Conservation (phyloP, 495 filamentous ascomycete species). For the Aspergillus biplanus region DNA sequence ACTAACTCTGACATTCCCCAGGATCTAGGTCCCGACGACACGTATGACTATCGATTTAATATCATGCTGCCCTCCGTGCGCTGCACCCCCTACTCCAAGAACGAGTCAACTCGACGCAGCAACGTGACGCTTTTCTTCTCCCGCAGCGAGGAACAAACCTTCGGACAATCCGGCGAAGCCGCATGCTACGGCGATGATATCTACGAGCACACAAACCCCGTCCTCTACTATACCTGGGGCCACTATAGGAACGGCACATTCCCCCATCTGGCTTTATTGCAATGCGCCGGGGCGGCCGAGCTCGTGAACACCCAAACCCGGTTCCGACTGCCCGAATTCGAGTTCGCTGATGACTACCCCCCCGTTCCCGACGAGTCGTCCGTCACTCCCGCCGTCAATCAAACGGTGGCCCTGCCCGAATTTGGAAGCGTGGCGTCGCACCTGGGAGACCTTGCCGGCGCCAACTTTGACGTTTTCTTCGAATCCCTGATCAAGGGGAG, state of each 20-base stretch:
- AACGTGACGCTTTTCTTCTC: background rate
- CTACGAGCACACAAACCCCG: background rate
- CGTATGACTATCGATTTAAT: background rate
- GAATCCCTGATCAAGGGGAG: background rate
- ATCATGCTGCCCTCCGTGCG: background rate
- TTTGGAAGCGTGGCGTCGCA: background rate
- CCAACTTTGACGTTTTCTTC: background rate
- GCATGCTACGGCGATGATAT: background rate
- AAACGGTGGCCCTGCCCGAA: background rate
- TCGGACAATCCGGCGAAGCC: background rate
- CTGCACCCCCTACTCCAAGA: background rate
- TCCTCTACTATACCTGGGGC: background rate
- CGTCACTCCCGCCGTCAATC: background rate
- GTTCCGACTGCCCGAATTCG: background rate
- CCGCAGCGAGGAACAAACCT: background rate
- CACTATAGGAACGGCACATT: background rate
- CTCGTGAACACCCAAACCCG: background rate
- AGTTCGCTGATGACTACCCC: background rate
- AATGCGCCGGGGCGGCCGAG: background rate
- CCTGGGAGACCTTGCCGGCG: background rate
- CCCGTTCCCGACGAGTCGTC: background rate
- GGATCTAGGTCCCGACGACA: background rate
- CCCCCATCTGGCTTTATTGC: background rate
- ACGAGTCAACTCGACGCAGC: background rate
- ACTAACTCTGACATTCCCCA: background rate